phyloP scores from a whole-genome alignment of 805 yeast species.

The Wickerhamomyces chambardii region DNA sequence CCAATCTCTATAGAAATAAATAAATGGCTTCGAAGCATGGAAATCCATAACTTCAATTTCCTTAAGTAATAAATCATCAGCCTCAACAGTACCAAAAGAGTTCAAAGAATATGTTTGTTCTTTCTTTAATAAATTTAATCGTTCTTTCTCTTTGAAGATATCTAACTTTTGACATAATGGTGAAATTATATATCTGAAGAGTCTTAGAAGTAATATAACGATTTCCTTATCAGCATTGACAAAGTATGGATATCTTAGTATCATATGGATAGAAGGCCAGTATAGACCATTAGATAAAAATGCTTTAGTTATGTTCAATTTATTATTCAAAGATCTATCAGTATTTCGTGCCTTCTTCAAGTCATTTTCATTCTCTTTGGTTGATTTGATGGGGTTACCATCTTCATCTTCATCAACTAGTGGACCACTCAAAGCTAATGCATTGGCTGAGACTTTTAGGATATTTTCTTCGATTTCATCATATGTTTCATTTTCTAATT shows the following conservation, averaged over 20 bases:
- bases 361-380: constrained; percentile 1
- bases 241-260: constrained; percentile 54
- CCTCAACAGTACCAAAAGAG: constrained; percentile 19
- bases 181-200: constrained; percentile 37
- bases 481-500: constrained; percentile 34
- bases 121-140: constrained; percentile 6
- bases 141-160: constrained; percentile 7
- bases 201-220: constrained; percentile 34
- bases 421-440: constrained; percentile 85
- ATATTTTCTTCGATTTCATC: constrained; percentile 45
- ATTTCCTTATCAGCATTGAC: constrained; percentile 43
- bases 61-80: constrained; percentile 16
- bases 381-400: constrained; percentile 13
- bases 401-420: constrained; percentile 58
- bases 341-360: constrained; percentile 2
- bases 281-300: constrained; percentile 53
- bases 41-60: constrained; percentile 13
- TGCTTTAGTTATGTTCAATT: constrained; percentile 38
- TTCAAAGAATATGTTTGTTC: constrained; percentile 3
- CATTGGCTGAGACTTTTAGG: constrained; percentile 58
- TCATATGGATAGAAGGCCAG: constrained; percentile 49
- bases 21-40: constrained; percentile 8
- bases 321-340: constrained; percentile 21
- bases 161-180: constrained; percentile 32
- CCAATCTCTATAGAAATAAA: constrained; percentile 47